phyloP scores from a whole-genome alignment of 1,284 basidiomycete genomes.

The Spongispora temasekensis region DNA sequence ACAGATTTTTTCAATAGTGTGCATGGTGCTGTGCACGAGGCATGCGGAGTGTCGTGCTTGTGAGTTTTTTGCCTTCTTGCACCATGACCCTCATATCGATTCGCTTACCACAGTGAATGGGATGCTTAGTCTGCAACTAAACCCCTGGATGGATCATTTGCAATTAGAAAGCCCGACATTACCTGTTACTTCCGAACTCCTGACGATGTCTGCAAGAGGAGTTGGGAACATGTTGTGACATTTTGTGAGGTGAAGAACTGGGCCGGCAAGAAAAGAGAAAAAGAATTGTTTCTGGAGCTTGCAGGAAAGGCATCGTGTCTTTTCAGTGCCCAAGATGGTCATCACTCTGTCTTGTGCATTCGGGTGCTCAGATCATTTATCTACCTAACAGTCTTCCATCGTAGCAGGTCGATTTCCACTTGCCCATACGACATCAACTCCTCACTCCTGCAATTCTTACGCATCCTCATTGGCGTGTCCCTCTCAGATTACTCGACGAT shows the following conservation, averaged over 20 bases:
- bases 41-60: background rate
- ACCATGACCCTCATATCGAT: background rate
- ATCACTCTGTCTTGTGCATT: background rate
- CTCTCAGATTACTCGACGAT: background rate
- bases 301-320: background rate
- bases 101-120: background rate
- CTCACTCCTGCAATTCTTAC: background rate
- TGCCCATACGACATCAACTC: background rate
- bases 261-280: background rate
- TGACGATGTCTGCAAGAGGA: background rate
- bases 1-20: background rate
- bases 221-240: background rate
- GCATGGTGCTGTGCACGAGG: background rate
- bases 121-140: background rate
- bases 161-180: background rate
- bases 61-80: background rate
- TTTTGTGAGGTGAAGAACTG: conserved; percentile 1
- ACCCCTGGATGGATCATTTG: background rate
- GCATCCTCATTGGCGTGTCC: background rate
- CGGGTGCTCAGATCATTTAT: background rate
- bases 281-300: background rate
- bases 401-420: background rate
- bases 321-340: background rate
- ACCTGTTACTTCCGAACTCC: background rate
- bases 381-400: background rate